Percentiles rank a stretch among this genome's conserved stretches.
phyloP scores from a whole-genome alignment of 2,329 filamentous ascomycete genomes.

The Aspergillus tanneri region DNA sequence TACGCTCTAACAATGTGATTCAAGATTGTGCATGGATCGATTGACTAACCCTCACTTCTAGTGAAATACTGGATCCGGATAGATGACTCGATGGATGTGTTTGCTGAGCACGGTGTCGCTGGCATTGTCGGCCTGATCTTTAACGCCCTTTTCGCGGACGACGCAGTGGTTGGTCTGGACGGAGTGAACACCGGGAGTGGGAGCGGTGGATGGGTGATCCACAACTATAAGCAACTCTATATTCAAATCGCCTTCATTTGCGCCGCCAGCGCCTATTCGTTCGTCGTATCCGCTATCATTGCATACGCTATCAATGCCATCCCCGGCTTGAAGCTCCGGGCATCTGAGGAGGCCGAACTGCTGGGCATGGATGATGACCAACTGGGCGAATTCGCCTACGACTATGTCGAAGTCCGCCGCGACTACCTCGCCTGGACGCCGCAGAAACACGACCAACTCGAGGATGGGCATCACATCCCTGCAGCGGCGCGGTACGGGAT shows the following conservation, averaged over 20 bases:
- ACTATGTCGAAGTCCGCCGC: conserved; percentile 53
- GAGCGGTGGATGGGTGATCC: conserved; percentile 68
- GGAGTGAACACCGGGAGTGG: conserved; percentile 54
- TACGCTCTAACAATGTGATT: conserved; percentile 38
- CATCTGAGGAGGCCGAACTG: conserved; percentile 65
- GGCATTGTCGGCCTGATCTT: conserved; percentile 77
- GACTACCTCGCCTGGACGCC: conserved; percentile 54
- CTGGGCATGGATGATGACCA: conserved; percentile 60
- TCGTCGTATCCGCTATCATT: conserved; percentile 66
- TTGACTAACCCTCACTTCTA: conserved; percentile 27
- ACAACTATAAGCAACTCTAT: conserved; percentile 68
- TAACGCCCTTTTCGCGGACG: conserved; percentile 73
- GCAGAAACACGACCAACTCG: conserved; percentile 42
- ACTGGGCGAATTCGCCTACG: conserved; percentile 53
- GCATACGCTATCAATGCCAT: conserved; percentile 70
- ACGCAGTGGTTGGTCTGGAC: conserved; percentile 72
- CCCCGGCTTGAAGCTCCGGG: conserved; percentile 68
- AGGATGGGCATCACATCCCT: conserved; percentile 55
- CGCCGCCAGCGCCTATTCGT: conserved; percentile 65
- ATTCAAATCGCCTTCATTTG: conserved; percentile 69
- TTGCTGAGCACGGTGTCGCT: conserved; percentile 83
- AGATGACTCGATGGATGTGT: conserved; percentile 86
- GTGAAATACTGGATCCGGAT: conserved; percentile 74
- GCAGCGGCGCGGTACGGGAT: conserved; percentile 61
- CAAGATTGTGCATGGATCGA: background rate